A percentile compares a stretch with the other conserved stretches of the same genome.
Evolutionary conservation across 2,329 filamentous ascomycete species (phyloP).

Genomic region (Chaetomium strumarium): DNA sequence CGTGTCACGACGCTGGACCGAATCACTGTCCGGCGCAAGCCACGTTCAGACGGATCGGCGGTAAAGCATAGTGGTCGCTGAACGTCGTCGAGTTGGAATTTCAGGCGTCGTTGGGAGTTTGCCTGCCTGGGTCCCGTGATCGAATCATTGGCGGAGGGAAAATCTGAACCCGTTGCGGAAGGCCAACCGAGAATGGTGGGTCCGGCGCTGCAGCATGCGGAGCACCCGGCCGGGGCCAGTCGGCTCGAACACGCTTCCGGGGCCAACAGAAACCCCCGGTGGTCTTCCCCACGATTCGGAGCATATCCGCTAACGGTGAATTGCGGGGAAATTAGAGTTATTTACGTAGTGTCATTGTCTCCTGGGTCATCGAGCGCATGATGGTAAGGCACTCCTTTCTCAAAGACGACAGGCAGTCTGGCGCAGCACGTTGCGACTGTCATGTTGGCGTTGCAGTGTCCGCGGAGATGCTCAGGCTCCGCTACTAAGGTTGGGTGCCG

Average conservation of each 20-base stretch:
- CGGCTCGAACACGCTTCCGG: background rate
- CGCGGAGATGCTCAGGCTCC: constrained; percentile 25
- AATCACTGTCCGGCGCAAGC: too few species aligned
- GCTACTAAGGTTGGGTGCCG: background rate
- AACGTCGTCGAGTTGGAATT: too few species aligned
- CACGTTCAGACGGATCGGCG: too few species aligned
- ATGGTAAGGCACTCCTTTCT: background rate
- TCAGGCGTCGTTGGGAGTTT: too few species aligned
- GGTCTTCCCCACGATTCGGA: constrained; percentile 12
- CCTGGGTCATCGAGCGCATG: background rate
- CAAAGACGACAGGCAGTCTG: background rate
- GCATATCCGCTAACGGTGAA: background rate
- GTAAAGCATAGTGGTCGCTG: too few species aligned
- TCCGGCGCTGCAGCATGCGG: background rate
- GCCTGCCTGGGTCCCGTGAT: too few species aligned
- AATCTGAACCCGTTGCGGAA: too few species aligned
- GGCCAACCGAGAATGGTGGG: background rate
- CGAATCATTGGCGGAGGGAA: too few species aligned
- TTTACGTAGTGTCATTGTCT: background rate
- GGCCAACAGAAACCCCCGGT: background rate
- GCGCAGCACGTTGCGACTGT: background rate
- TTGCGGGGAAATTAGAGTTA: constrained; percentile 12
- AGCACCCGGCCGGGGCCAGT: background rate
- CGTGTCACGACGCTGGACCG: too few species aligned
- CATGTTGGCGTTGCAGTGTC: constrained; percentile 4